Percentiles rank a stretch among this genome's conserved stretches.
phyloP scores from a whole-genome alignment of 148 eudicot genomes.

The Euryodendron excelsum region DNA sequence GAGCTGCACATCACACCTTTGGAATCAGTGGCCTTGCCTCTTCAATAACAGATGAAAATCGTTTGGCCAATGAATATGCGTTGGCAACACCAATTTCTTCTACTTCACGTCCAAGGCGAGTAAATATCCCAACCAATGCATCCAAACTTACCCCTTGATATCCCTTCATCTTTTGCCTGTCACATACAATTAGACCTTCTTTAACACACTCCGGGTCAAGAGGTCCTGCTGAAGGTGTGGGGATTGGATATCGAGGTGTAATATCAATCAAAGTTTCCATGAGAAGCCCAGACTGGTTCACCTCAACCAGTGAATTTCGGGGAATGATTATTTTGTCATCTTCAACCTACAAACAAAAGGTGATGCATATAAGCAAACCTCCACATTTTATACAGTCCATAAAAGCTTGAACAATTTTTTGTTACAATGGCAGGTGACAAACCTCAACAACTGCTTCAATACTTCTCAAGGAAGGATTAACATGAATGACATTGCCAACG shows the following conservation, averaged over 20 bases:
- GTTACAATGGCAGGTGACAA: conserved; percentile 15
- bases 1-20: conserved; percentile 59
- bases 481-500: conserved; percentile 79
- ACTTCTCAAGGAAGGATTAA: conserved; percentile 70
- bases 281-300: conserved; percentile 95
- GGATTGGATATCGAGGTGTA: conserved; percentile 87
- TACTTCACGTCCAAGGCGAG: conserved; percentile 86
- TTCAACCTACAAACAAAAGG: conserved; percentile 59
- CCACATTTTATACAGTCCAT: neutral
- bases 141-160: conserved; percentile 91
- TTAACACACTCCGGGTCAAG: conserved; percentile 70
- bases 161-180: conserved; percentile 81
- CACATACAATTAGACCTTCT: conserved; percentile 88
- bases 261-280: conserved; percentile 97
- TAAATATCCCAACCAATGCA: conserved; percentile 87
- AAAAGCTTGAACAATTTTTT: neutral
- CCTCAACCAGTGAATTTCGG: conserved; percentile 79
- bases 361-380: neutral
- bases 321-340: conserved; percentile 90
- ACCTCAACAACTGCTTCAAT: conserved; percentile 94
- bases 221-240: conserved; percentile 71
- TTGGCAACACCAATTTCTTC: conserved; percentile 85
- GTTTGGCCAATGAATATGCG: conserved; percentile 59
- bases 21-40: conserved; percentile 76
- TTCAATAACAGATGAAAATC: conserved; percentile 70